Conservation (phyloP, 352 stramenopile species). For the Pythium rishiriense region DNA sequence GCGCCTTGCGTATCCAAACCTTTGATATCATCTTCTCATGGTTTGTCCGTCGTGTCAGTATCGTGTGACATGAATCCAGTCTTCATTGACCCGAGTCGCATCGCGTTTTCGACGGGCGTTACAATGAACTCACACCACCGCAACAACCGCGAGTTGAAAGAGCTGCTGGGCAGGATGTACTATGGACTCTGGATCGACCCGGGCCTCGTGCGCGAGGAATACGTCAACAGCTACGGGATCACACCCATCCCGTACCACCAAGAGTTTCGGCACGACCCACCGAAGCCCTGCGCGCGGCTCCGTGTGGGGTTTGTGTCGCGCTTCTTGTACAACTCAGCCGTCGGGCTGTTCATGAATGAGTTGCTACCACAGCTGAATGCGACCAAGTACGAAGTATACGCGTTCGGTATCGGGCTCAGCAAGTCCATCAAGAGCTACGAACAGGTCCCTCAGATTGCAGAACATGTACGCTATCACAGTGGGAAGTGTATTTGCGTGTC, state of each 20-base stretch:
- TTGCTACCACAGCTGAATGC: conserved; percentile 55
- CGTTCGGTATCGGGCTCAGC: conserved; percentile 64
- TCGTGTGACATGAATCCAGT: conserved; percentile 36
- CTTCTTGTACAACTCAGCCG: conserved; percentile 50
- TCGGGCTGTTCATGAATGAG: conserved; percentile 65
- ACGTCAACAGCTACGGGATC: conserved; percentile 48
- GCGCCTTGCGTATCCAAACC: no score
- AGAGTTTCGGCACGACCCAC: not conserved
- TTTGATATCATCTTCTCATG: no score
- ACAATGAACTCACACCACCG: conserved; percentile 62
- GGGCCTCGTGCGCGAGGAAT: conserved; percentile 41
- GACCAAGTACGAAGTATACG: conserved; percentile 68
- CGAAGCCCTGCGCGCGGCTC: not conserved
- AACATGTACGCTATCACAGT: conserved; percentile 34
- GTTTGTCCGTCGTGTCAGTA: not conserved
- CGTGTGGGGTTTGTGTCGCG: conserved; percentile 71
- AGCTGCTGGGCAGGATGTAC: conserved; percentile 54
- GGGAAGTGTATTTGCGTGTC: not conserved
- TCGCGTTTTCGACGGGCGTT: conserved; percentile 58
- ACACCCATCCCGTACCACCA: conserved; percentile 39
- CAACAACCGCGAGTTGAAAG: conserved; percentile 71
- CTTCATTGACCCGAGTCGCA: conserved; percentile 53
- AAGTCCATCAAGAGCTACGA: conserved; percentile 51
- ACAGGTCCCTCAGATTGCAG: conserved; percentile 51
- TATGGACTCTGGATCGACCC: conserved; percentile 41